Evolutionary conservation across 2,329 filamentous ascomycete species (phyloP), one percentile per base, ranked within the genome.

Genomic region (Cordyceps cateniannulata): DNA sequence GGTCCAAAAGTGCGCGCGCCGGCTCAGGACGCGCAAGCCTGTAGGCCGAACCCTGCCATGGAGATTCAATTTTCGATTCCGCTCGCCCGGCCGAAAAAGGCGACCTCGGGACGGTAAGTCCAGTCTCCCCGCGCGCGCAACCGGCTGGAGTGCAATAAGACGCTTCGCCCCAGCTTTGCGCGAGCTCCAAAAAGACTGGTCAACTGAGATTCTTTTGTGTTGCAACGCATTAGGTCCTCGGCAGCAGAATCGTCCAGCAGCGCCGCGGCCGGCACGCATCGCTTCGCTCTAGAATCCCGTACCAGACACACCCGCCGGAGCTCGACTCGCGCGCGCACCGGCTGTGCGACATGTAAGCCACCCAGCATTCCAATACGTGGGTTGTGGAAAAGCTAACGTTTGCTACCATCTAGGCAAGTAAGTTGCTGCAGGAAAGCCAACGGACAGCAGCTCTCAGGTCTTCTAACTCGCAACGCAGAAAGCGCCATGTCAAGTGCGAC

Each of bases 401-500:
- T 32, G 16, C 54, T 24, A 47, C 10, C 25, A 14, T 53, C 32
- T 44, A 66, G 64, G 64, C 64, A 66, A 66, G 64, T 66, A 44
- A 60, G 63, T 60, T 42, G 8, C 32, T 3, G 32, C 27, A 35
- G 14, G 10, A 9, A 35, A 35, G 8, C 2, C 5, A 3, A n/a
- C 38, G 38, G 6, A n/a, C 38, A 42, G 16, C 5, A 3, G 16
- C 14, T 35, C 7, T 12, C 6, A 9, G 8, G 32, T 1, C 32
- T n/a, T 35, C 32, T 35, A 12, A 35, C 32, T 35, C 32, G 10
- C 32, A 14, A 18, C 27, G 48, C 52, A 76, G 73, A 57, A 76
- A 75, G 58, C 74, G 75, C 22, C 75, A 77, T 63, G 71, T 77
- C 42, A 77, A 77, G 65, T 77, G 75, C 60, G 75, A 77, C 53